Percentiles rank a stretch among this genome's conserved stretches.
phyloP scores from a whole-genome alignment of 306 rosid species.

The Vicia faba region DNA sequence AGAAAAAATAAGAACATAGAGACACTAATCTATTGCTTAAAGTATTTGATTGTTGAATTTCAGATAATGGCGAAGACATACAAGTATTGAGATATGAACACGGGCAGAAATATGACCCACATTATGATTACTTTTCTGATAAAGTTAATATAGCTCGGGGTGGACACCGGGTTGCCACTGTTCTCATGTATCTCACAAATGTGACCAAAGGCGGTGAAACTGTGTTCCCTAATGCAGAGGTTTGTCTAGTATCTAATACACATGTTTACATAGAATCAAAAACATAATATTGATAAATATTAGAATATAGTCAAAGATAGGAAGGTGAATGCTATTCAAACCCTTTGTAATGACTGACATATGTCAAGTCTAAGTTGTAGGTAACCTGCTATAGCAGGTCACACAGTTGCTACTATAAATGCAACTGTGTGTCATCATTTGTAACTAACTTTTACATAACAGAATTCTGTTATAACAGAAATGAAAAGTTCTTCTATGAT shows the following conservation, averaged over 20 bases:
- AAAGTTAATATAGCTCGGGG: constrained; percentile 88
- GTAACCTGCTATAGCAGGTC: too few species aligned
- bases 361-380: too few species aligned
- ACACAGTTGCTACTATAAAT: too few species aligned
- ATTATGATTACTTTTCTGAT: constrained; percentile 86
- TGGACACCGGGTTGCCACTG: constrained; percentile 92
- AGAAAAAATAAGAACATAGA: constrained; percentile 6
- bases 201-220: constrained; percentile 93
- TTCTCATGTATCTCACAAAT: constrained; percentile 88
- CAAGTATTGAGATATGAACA: constrained; percentile 93
- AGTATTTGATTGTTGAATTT: constrained; percentile 42
- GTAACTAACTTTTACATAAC: too few species aligned
- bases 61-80: constrained; percentile 96
- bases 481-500: too few species aligned
- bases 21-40: constrained; percentile 25
- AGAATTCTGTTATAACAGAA: too few species aligned
- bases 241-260: constrained; percentile 45
- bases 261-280: constrained; percentile 15
- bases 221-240: constrained; percentile 92
- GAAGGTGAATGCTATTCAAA: too few species aligned
- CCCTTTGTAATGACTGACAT: too few species aligned
- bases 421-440: too few species aligned
- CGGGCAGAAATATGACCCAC: constrained; percentile 94
- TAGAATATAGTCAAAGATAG: too few species aligned
- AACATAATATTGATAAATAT: neutral